A percentile compares a stretch with the other conserved stretches of the same genome.
Conservation (phyloP, 768 basidiomycete genomes). For the Arthromyces matolae region DNA sequence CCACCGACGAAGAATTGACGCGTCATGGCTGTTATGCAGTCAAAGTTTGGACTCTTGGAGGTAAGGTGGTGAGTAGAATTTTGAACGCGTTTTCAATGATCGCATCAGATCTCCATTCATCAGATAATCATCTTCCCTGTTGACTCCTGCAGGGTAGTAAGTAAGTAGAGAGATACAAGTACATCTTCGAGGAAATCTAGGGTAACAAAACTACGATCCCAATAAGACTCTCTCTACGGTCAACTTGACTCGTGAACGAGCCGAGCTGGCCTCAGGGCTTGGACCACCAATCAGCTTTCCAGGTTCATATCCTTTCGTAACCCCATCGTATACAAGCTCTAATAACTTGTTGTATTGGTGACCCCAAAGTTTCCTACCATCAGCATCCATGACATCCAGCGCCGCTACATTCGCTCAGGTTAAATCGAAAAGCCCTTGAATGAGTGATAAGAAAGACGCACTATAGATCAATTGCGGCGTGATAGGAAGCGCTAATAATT, state of each 20-base stretch:
- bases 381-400: conserved; percentile 64
- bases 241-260: conserved; percentile 59
- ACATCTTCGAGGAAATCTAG: not conserved
- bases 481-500: conserved; percentile 52
- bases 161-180: not conserved
- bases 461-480: conserved; percentile 69
- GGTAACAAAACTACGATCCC: not conserved
- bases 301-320: conserved; percentile 49
- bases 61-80: too few species aligned
- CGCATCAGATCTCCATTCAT: too few species aligned
- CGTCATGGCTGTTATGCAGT: conserved; percentile 48
- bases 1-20: conserved; percentile 94
- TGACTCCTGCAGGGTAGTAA: not conserved
- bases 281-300: conserved; percentile 54
- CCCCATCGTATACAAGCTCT: conserved; percentile 58
- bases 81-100: too few species aligned
- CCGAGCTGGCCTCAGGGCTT: conserved; percentile 58
- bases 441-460: conserved; percentile 31
- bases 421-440: conserved; percentile 10
- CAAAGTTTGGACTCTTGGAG: too few species aligned
- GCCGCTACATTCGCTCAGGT: too few species aligned
- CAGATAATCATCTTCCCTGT: too few species aligned
- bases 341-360: conserved; percentile 76
- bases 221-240: conserved; percentile 57
- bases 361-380: conserved; percentile 67